Conservation (phyloP, 208 protist species). For the Leishmania mexicana region DNA sequence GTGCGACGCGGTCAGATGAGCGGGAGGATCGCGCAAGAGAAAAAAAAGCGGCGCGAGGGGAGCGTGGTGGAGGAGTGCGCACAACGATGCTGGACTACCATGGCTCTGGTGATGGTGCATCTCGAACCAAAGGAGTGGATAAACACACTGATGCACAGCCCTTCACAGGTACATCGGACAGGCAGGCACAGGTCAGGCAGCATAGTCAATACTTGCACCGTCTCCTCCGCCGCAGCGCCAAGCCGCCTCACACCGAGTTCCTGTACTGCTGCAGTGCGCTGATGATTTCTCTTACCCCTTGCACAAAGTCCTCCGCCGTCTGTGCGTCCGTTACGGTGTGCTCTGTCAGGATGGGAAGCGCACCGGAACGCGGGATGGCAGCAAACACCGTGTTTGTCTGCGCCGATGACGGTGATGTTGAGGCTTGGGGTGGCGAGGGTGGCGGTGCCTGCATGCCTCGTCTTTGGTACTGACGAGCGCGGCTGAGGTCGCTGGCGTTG, state of each 20-base stretch:
- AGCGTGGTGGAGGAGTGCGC: neutral
- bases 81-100: neutral
- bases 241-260: neutral
- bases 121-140: neutral
- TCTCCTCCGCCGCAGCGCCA: neutral
- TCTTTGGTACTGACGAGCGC: neutral
- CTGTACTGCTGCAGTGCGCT: slow-evolving; percentile 18
- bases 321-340: slow-evolving; percentile 26
- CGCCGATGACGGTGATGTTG: neutral
- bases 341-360: slow-evolving; percentile 25
- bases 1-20: neutral
- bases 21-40: neutral
- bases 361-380: neutral
- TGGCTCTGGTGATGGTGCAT: neutral
- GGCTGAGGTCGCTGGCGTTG: neutral
- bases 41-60: neutral
- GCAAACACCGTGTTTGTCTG: neutral
- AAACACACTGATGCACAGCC: neutral
- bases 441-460: neutral
- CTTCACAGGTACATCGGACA: neutral
- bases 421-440: slow-evolving; percentile 1
- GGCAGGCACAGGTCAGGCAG: neutral
- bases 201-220: neutral
- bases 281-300: slow-evolving; percentile 20
- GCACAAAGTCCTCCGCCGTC: slow-evolving; percentile 29